Evolutionary conservation across 2,329 filamentous ascomycete species (phyloP).

Genomic region (Sporothrix euskadiensis): DNA sequence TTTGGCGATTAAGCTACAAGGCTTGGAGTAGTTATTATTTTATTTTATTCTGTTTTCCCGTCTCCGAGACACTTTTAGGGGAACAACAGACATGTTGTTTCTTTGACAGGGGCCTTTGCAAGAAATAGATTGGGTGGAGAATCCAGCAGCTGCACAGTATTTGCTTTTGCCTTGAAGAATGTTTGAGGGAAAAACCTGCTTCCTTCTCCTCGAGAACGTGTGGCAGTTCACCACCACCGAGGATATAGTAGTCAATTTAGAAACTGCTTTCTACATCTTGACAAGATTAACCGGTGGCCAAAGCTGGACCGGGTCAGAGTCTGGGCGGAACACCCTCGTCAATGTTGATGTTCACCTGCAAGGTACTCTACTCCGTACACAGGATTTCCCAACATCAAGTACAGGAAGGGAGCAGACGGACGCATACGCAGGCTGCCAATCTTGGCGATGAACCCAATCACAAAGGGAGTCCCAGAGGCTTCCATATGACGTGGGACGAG

Average conservation of each 20-base stretch:
- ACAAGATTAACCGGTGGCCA: constrained; percentile 2
- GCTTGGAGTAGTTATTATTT: too few relatives aligned
- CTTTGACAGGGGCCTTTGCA: neutral
- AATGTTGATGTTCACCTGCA: neutral
- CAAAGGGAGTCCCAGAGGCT: neutral
- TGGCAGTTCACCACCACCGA: neutral
- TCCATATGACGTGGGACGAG: neutral
- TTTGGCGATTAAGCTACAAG: too few relatives aligned
- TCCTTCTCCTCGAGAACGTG: neutral
- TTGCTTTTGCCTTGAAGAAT: neutral
- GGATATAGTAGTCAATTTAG: neutral
- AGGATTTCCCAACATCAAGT: neutral
- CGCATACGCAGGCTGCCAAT: neutral
- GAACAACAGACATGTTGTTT: neutral
- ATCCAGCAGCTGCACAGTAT: neutral
- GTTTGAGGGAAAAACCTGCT: neutral
- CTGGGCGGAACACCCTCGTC: neutral
- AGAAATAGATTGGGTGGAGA: neutral
- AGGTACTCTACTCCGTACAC: neutral
- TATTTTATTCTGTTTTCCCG: neutral
- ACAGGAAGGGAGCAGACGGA: neutral
- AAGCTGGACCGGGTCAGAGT: neutral
- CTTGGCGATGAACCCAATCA: neutral
- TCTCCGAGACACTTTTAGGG: neutral
- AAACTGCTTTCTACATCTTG: neutral